Conservation (phyloP, 2,329 filamentous ascomycete species). For the Elsinoe arachidis region DNA sequence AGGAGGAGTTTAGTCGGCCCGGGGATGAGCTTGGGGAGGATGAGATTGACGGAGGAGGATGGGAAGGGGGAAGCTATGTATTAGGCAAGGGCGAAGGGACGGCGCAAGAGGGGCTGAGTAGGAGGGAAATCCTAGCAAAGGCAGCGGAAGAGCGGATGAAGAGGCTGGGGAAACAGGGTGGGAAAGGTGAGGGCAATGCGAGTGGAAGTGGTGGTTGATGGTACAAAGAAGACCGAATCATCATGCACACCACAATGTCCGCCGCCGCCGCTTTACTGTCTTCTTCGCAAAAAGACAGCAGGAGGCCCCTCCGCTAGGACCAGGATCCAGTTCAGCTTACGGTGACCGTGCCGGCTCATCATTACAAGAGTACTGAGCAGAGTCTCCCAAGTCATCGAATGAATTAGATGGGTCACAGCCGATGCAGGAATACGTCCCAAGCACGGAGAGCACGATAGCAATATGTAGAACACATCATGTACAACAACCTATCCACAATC, state of each 20-base stretch:
- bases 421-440: not conserved
- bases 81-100: constrained; percentile 30
- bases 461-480: not conserved
- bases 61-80: constrained; percentile 72
- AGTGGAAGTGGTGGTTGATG: not conserved
- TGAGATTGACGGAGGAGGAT: constrained; percentile 62
- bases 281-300: too few relatives aligned
- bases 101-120: constrained; percentile 44
- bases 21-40: constrained; percentile 37
- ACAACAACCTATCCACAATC: not conserved
- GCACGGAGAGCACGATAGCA: not conserved
- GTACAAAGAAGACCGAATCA: not conserved
- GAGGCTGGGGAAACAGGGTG: constrained; percentile 40
- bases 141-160: constrained; percentile 61
- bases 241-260: too few relatives aligned
- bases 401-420: too few relatives aligned
- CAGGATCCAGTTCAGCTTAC: too few relatives aligned
- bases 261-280: too few relatives aligned
- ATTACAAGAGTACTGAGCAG: too few relatives aligned
- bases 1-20: constrained; percentile 51
- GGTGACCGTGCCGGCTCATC: too few relatives aligned
- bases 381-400: too few relatives aligned
- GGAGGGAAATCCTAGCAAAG: constrained; percentile 65
- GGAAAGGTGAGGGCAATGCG: constrained; percentile 28
- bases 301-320: too few relatives aligned